Percentiles rank a stretch among this genome's conserved stretches.
Evolutionary conservation across 164 flowering plant species (phyloP).

Genomic region (Annona cherimola): DNA sequence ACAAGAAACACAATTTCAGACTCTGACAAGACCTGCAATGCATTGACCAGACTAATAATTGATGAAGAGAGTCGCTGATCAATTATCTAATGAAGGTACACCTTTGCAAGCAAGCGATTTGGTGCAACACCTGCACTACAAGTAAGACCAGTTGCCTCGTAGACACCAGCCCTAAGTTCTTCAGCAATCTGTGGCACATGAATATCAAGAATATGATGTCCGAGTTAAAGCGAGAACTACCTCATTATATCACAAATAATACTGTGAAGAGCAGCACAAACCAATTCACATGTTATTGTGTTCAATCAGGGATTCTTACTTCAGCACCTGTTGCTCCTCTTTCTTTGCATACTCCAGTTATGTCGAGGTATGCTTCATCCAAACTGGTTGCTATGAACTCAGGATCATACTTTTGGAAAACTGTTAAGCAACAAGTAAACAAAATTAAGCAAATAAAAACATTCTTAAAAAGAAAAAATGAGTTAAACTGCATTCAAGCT

Average conservation of each 20-base stretch:
- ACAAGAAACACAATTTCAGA: conserved; percentile 9
- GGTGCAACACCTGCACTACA: conserved; percentile 99
- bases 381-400: conserved; percentile 80
- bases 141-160: conserved; percentile 79
- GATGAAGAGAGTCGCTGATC: not conserved
- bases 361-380: conserved; percentile 98
- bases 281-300: not conserved
- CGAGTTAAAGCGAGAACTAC: no score
- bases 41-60: not conserved
- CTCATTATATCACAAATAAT: not conserved
- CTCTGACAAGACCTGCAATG: not conserved
- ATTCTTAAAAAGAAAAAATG: not conserved
- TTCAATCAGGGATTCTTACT: conserved; percentile 38
- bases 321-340: conserved; percentile 54
- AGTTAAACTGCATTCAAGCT: conserved; percentile 1
- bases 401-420: conserved; percentile 76
- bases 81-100: conserved; percentile 11
- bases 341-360: conserved; percentile 68
- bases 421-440: conserved; percentile 26
- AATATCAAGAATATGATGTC: conserved; percentile 2
- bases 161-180: conserved; percentile 62
- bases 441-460: not conserved
- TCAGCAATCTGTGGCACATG: conserved; percentile 58
- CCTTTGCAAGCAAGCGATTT: conserved; percentile 96
- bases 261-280: not conserved